Evolutionary conservation across 164 flowering plant genomes (phyloP).

Genomic region (Warburgia ugandensis): DNA sequence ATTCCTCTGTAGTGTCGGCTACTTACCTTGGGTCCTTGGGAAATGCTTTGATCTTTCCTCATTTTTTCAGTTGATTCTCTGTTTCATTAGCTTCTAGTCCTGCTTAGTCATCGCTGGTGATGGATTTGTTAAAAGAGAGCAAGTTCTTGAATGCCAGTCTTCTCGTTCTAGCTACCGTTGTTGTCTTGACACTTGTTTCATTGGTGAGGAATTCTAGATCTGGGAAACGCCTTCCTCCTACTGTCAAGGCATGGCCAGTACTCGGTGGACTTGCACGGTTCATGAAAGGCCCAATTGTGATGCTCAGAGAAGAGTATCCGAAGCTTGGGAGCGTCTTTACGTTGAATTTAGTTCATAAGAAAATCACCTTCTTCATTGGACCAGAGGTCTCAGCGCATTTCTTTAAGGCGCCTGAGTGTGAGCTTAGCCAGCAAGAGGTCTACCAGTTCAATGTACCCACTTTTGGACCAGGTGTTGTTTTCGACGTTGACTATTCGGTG

Average conservation of each 20-base stretch:
- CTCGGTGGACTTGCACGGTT: slow-evolving; percentile 72
- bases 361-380: slow-evolving; percentile 69
- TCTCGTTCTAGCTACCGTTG: slow-evolving; percentile 52
- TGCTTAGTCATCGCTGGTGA: too few species aligned
- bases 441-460: slow-evolving; percentile 98
- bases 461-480: slow-evolving; percentile 95
- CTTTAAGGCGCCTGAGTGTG: slow-evolving; percentile 87
- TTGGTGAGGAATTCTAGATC: slow-evolving; percentile 46
- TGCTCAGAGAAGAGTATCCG: slow-evolving; percentile 84
- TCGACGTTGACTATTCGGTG: slow-evolving; percentile 71
- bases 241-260: slow-evolving; percentile 48
- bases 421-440: slow-evolving; percentile 97
- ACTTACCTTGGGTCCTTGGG: too few species aligned
- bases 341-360: slow-evolving; percentile 53
- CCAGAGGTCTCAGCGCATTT: slow-evolving; percentile 82
- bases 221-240: slow-evolving; percentile 66
- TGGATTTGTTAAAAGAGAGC: slow-evolving; percentile 24
- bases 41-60: too few species aligned
- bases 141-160: slow-evolving; percentile 49
- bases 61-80: too few species aligned
- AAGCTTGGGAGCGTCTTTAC: slow-evolving; percentile 94
- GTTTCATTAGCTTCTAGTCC: too few species aligned
- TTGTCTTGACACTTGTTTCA: slow-evolving; percentile 64
- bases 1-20: too few species aligned
- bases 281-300: slow-evolving; percentile 82